Conservation (phyloP, 192 early-diverging fungal species). For the Neocallimastix lanati region DNA sequence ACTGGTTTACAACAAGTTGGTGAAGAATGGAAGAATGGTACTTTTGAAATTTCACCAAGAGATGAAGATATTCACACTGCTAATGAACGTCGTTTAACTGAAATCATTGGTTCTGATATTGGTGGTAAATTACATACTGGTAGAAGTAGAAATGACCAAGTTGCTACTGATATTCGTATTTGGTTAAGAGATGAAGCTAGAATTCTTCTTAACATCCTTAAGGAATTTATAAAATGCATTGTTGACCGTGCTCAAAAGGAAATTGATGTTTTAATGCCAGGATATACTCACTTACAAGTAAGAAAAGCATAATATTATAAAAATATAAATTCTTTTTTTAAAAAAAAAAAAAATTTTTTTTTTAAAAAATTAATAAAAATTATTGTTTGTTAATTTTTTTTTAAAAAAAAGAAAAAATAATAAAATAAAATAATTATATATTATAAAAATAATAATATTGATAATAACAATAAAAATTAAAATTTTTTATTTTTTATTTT, state of each 20-base stretch:
- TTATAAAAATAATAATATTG: too few relatives aligned
- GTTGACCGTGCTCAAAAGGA: slow-evolving; percentile 70
- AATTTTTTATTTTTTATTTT: too few relatives aligned
- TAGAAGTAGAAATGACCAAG: slow-evolving; percentile 89
- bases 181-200: slow-evolving; percentile 72
- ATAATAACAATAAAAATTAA: too few relatives aligned
- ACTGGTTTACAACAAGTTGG: slow-evolving; percentile 55
- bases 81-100: slow-evolving; percentile 86
- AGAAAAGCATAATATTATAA: neutral
- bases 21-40: slow-evolving; percentile 59
- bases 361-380: too few relatives aligned
- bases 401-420: too few relatives aligned
- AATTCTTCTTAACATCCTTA: slow-evolving; percentile 42
- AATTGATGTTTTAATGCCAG: slow-evolving; percentile 92
- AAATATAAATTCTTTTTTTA: neutral
- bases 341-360: too few relatives aligned
- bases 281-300: slow-evolving; percentile 94
- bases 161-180: slow-evolving; percentile 91
- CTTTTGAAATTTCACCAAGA: slow-evolving; percentile 47
- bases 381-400: too few relatives aligned
- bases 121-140: slow-evolving; percentile 97
- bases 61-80: slow-evolving; percentile 99
- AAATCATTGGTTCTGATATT: slow-evolving; percentile 65
- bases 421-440: too few relatives aligned
- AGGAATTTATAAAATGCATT: slow-evolving; percentile 53